phyloP scores from a whole-genome alignment of 202 grass and related monocot genomes.

The Bolboschoenoplectus hybrid region DNA sequence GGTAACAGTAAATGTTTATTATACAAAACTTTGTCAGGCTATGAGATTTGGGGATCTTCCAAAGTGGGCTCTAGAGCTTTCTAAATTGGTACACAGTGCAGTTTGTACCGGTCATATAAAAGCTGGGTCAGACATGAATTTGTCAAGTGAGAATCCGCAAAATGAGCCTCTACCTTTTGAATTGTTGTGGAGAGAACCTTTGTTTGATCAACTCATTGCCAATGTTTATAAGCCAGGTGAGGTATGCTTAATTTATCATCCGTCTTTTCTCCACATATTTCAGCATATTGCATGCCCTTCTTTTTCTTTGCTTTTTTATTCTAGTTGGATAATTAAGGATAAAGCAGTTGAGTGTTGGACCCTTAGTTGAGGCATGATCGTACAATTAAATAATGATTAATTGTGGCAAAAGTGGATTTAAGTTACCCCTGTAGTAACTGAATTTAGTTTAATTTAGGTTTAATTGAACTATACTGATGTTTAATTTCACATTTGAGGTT shows the following conservation, averaged over 20 bases:
- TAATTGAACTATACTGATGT: background rate
- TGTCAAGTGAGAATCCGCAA: slow-evolving; percentile 49
- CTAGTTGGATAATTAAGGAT: background rate
- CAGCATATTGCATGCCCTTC: background rate
- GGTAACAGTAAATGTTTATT: slow-evolving; percentile 8
- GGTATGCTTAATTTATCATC: slow-evolving; percentile 51
- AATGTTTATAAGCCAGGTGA: slow-evolving; percentile 93
- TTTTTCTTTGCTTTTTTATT: background rate
- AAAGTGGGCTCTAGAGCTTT: slow-evolving; percentile 69
- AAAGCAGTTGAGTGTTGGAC: background rate
- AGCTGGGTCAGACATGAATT: slow-evolving; percentile 27
- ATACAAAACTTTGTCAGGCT: slow-evolving; percentile 45
- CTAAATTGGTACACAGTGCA: slow-evolving; percentile 57
- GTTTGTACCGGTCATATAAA: slow-evolving; percentile 50
- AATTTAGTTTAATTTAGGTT: background rate
- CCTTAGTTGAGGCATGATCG: background rate
- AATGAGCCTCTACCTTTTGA: slow-evolving; percentile 60
- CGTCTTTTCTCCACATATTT: background rate
- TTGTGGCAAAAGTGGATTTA: background rate
- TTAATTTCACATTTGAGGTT: background rate
- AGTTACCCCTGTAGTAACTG: background rate
- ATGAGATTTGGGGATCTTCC: slow-evolving; percentile 96
- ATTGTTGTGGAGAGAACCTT: slow-evolving; percentile 72
- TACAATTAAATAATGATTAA: background rate
- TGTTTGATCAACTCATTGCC: slow-evolving; percentile 89